Base-by-base conservation (phyloP, 371 early-diverging fungal species). In the Lichtheimia ramosa region DNA sequence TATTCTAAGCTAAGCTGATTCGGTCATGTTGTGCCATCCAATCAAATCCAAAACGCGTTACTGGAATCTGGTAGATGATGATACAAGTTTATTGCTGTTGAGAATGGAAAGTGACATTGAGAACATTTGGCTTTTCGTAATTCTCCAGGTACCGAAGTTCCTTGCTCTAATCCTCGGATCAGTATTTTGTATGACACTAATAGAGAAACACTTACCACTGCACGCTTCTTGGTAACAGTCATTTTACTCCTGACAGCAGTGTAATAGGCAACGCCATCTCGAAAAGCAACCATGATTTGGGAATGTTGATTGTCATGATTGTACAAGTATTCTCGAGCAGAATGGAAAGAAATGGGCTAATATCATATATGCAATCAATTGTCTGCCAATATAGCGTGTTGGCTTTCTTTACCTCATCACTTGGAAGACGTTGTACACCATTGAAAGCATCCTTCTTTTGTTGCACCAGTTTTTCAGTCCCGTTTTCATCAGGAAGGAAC, bases 401-500 rank as follows among this genome's bases (percentile, higher is more conserved):
- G 0, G 15, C 14, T 43, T n/a, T 40, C 10, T 40, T 55, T 64
- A 68, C 66, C 42, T 67, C 60, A 8, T 46, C 46, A 46, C 46
- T 46, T 6, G 46, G 46, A 18, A 21, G 46, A 6, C 21, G 21
- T 42, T 40, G 42, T 10, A 16, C 15, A 20, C 40, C 40, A 8
- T 34, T 8, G 4, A 21, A 21, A 5, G 48, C 61, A 24, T 69
- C 56, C 43, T 58, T 53, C 52, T 70, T 75, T 58, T 74, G 76
- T 14, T 62, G 53, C 16, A 74, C 69, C 5, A 81, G 48, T 51
- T 64, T 28, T 51, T 65, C 49, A 28, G 73, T 66, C 20, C 73
- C 70, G 2, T 72, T 67, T 23, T 63, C 52, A 42, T 81, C 71
- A 48, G 81, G 81, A 53, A 81, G 63, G 61, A 75, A 81, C 75